Base-by-base conservation (phyloP, 2,329 filamentous ascomycete species). In the Fulvia fulva region DNA sequence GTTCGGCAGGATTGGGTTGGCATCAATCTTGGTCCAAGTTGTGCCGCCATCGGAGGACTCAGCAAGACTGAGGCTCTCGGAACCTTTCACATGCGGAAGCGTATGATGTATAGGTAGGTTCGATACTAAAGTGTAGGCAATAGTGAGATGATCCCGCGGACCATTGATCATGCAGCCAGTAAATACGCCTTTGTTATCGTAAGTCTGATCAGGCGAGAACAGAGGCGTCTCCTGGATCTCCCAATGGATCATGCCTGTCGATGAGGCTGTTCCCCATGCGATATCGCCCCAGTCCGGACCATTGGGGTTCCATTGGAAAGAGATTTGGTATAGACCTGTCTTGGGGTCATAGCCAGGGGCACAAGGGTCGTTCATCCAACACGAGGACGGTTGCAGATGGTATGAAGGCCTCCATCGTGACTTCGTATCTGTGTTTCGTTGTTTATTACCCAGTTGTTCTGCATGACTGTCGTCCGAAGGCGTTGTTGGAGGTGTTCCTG, bases 291-390 rank as follows among this genome's bases (percentile, higher is more conserved):
- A 77, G 34, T 75, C 72, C 26, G 75, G 73, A 7, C 71, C 71
- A 26, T 70, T 67, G 0, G 75, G 75, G 59, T 77, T 78, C 70
- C 75, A 77, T 66, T 79, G 76, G 51, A 74, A 78, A 19, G 69
- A 72, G 1, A 78, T 21, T 55, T 78, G 76, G 45, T 78, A 78
- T 5, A 72, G 61, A 5, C 69, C 67, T 9, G 74, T 77, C 21
- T 57, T 53, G 2, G 74, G 69, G 49, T 78, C 75, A 55, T 75
- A 77, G 21, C 72, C 71, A 3, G 72, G 70, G 1, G 71, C 77
- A 60, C 75, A 78, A 5, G 77, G 77, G 47, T 78, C 76, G 51
- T 78, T 78, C 64, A 77, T 68, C 76, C 76, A 78, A 21, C 74
- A 73, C 30, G 52, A 57, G 7, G 73, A 70, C 1, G 75, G 70